Evolutionary conservation across 805 yeast species (phyloP), one percentile per base, ranked within the genome.

Genomic region (Teunomyces funiuensis): DNA sequence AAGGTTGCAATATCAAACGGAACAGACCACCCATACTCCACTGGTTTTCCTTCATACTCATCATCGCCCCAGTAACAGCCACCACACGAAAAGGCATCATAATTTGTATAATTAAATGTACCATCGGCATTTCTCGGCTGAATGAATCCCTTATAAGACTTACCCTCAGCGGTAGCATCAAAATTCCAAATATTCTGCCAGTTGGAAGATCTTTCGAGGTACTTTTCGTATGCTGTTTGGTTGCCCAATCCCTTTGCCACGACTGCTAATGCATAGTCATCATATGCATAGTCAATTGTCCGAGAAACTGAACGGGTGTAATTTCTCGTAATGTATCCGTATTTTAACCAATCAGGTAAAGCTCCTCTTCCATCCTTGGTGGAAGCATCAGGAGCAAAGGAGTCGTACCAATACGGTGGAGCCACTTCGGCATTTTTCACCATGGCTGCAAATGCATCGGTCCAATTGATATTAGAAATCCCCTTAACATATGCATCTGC

Each of bases 131-230:
- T 45, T 33, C 46, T 61, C 4, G 70, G 70, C 41, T 63, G 67
- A 18, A 66, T 34, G 42, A 64, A 65, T 0, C 70, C 71, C 6
- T 39, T 53, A 44, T 64, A 66, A 8, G 44, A 37, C 13, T 42
- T 44, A 2, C 40, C 41, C 3, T 37, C 18, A 2, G 58, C 37
- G 3, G 55, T 36, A 11, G 61, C 56, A n/a, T 59, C 45, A 9
- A 39, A 38, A 41, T 66, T 65, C 69, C 70, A 66, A 13, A 66
- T 43, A 36, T 63, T 56, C 42, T 60, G 61, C 71, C 71, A 66
- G 39, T 58, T 52, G 1, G 63, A 50, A 2, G 68, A 61, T 37
- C 70, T 50, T 14, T 53, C 43, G 44, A 61, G 51, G 41, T 65
- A 66, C 37, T 58, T 57, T 5, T 49, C 40, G 40, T 53, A 48